Evolutionary conservation across 2,329 filamentous ascomycete species (phyloP).

Genomic region (Diaporthe eres): DNA sequence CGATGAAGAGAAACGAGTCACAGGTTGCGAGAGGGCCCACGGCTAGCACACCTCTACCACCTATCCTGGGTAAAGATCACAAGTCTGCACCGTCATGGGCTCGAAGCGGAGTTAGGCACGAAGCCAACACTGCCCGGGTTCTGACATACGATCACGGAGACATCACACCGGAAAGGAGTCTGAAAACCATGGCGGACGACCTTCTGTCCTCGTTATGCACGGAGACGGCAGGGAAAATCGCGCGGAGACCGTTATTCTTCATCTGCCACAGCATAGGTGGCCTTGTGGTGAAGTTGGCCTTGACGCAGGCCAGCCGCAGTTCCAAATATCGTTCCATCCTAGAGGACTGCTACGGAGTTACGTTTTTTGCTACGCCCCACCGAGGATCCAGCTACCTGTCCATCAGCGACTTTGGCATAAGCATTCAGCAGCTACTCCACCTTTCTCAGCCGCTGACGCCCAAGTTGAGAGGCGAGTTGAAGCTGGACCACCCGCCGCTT

Average conservation of each 20-base stretch:
- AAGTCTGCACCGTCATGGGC: slow-evolving; percentile 59
- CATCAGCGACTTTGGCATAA: slow-evolving; percentile 63
- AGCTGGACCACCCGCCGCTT: slow-evolving; percentile 62
- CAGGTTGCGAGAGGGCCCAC: not conserved
- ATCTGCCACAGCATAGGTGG: slow-evolving; percentile 71
- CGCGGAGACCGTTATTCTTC: slow-evolving; percentile 65
- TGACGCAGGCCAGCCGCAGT: slow-evolving; percentile 60
- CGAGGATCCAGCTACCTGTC: slow-evolving; percentile 72
- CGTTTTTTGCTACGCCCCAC: slow-evolving; percentile 71
- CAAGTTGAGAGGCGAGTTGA: slow-evolving; percentile 62
- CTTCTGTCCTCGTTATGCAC: slow-evolving; percentile 55
- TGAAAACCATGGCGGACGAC: slow-evolving; percentile 59
- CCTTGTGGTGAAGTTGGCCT: slow-evolving; percentile 66
- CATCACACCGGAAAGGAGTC: slow-evolving; percentile 52
- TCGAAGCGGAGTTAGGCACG: slow-evolving; percentile 61
- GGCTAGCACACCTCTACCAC: not conserved
- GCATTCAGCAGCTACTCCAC: slow-evolving; percentile 64
- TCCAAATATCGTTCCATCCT: slow-evolving; percentile 58
- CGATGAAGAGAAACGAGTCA: slow-evolving; percentile 29
- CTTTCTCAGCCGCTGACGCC: slow-evolving; percentile 62
- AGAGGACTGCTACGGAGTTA: slow-evolving; percentile 68
- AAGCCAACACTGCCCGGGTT: slow-evolving; percentile 60
- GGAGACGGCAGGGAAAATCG: slow-evolving; percentile 42
- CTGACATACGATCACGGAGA: slow-evolving; percentile 63
- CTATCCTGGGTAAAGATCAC: slow-evolving; percentile 43